Evolutionary conservation across 2,329 filamentous ascomycete species (phyloP), one percentile per base, ranked within the genome.

Genomic region (Colletotrichum tabaci): DNA sequence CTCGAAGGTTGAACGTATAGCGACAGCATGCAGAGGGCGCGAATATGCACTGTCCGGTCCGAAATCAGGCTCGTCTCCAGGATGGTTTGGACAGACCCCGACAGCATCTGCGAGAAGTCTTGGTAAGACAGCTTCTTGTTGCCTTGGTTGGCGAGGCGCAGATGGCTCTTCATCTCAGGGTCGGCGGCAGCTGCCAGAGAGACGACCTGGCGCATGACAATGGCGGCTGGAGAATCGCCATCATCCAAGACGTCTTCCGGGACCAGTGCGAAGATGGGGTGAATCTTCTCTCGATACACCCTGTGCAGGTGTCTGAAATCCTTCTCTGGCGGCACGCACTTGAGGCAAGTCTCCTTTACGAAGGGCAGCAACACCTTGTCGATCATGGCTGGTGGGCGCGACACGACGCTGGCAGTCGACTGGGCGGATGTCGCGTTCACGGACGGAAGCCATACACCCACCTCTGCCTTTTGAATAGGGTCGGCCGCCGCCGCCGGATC

Each of bases 1-100:
- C 83, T 83, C 5, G 83, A 84, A 0, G 87, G 87, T 70, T 91
- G 88, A n/a, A 85, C 86, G 74, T 89, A 91, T n/a, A 91, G 80
- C 0, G 88, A 89, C 21, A 90, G 77, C 58, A 90, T 83, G 35
- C 85, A 82, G 8, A 89, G 81, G 16, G 87, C 83, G 38, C 88
- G 87, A 46, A 89, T 88, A 57, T 89, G 84, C 38, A 89, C 80
- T 7, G 90, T 82, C n/a, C 87, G 83, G 73, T 90, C 86, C 0
- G 83, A 81, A 9, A 90, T 85, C 52, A 90, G 77, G 16, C 86
- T 87, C 6, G 88, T 85, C 63, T 89, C 87, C 2, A 90, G 78
- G 1, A 86, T 84, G 0, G 84, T 82, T 10, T 86, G 80, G 3
- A 88, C 81, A 0, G 87, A 84, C 1, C 85, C 84, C 0, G 86